Evolutionary conservation across 176 grass and related monocot genomes (phyloP).

Genomic region (Dendrocalamus sinicus): DNA sequence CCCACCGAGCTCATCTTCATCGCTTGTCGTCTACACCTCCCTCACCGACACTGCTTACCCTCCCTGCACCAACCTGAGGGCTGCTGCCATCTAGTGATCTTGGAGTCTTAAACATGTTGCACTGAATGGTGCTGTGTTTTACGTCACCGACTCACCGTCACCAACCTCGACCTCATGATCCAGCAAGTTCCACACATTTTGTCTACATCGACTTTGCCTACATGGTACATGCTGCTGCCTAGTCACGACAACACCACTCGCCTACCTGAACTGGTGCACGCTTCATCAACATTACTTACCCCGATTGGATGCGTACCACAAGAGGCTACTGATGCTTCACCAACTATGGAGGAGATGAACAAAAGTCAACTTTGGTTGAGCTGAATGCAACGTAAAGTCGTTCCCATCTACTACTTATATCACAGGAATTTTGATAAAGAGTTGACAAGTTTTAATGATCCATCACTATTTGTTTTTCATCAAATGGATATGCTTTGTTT

Average conservation of each 20-base stretch:
- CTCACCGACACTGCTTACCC: constrained; percentile 48
- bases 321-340: constrained; percentile 32
- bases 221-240: constrained; percentile 42
- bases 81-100: constrained; percentile 12
- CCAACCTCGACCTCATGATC: constrained; percentile 33
- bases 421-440: constrained; percentile 36
- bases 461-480: constrained; percentile 27
- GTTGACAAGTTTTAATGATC: constrained; percentile 30
- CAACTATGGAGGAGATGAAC: constrained; percentile 22
- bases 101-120: constrained; percentile 40
- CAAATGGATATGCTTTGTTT: constrained; percentile 12
- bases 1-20: constrained; percentile 41
- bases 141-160: background rate
- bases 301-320: constrained; percentile 23
- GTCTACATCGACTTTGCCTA: constrained; percentile 43
- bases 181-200: constrained; percentile 30
- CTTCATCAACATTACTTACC: constrained; percentile 41
- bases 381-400: constrained; percentile 51
- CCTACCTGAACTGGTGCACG: background rate
- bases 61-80: constrained; percentile 44
- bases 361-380: constrained; percentile 53
- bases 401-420: constrained; percentile 46
- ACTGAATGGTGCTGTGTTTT: constrained; percentile 19
- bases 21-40: constrained; percentile 41
- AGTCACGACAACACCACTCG: constrained; percentile 19